A percentile compares a stretch with the other conserved stretches of the same genome.
Conservation (phyloP, 2,329 filamentous ascomycete genomes). For the Fusarium begoniae region DNA sequence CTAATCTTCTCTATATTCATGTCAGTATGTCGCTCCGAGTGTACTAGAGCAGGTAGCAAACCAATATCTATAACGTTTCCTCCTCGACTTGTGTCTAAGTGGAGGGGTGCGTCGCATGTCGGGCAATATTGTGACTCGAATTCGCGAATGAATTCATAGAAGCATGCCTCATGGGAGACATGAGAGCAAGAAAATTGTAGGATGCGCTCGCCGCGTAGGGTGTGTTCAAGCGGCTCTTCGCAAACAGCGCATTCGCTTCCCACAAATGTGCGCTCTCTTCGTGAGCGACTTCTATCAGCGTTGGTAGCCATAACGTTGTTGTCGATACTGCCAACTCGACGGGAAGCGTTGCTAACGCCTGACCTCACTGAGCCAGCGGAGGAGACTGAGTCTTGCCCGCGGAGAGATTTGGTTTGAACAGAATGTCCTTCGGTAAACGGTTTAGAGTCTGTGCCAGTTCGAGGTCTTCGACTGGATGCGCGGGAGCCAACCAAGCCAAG, state of each 20-base stretch:
- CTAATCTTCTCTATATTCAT: slow-evolving; percentile 85
- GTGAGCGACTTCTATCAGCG: slow-evolving; percentile 77
- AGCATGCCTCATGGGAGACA: slow-evolving; percentile 97
- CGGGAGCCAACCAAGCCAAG: slow-evolving; percentile 44
- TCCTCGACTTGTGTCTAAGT: slow-evolving; percentile 89
- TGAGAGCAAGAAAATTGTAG: slow-evolving; percentile 97
- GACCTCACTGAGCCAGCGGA: slow-evolving; percentile 49
- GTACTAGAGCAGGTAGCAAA: slow-evolving; percentile 50
- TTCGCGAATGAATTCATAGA: slow-evolving; percentile 97
- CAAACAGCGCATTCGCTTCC: slow-evolving; percentile 95
- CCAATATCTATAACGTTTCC: slow-evolving; percentile 93
- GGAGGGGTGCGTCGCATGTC: slow-evolving; percentile 89
- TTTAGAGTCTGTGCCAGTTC: slow-evolving; percentile 41
- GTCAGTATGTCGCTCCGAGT: slow-evolving; percentile 39
- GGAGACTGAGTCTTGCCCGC: slow-evolving; percentile 45
- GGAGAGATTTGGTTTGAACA: slow-evolving; percentile 41
- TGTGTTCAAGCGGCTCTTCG: slow-evolving; percentile 96
- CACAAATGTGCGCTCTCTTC: slow-evolving; percentile 93
- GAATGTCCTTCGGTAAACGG: slow-evolving; percentile 44
- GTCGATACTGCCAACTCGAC: slow-evolving; percentile 50
- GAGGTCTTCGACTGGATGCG: slow-evolving; percentile 36
- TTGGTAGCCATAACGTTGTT: slow-evolving; percentile 57
- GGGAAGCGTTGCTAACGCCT: slow-evolving; percentile 44
- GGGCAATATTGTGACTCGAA: slow-evolving; percentile 95
- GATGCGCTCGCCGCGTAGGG: slow-evolving; percentile 90